Evolutionary conservation across 306 rosid genomes (phyloP).

Genomic region (Acacia confusa): DNA sequence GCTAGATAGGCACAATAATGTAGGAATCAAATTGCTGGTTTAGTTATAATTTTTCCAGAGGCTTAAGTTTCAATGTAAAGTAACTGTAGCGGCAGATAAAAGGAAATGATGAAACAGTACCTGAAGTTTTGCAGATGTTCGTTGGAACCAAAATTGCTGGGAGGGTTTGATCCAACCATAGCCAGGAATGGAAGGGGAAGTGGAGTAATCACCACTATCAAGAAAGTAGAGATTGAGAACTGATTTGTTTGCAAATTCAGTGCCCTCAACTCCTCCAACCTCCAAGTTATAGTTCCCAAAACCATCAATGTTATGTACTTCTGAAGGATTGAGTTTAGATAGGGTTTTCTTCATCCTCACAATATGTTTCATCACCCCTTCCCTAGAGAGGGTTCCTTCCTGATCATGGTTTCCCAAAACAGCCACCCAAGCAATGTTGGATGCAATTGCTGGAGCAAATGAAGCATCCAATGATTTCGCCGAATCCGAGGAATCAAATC

Average conservation of each 20-base stretch:
- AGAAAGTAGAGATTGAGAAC: constrained; percentile 81
- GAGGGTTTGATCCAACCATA: constrained; percentile 90
- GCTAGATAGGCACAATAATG: not conserved
- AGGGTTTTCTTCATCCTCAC: constrained; percentile 61
- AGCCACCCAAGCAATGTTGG: constrained; percentile 79
- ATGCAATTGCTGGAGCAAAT: constrained; percentile 71
- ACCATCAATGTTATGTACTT: constrained; percentile 53
- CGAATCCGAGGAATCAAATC: constrained; percentile 56
- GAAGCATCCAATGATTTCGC: constrained; percentile 68
- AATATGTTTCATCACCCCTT: constrained; percentile 77
- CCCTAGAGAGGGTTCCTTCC: constrained; percentile 78
- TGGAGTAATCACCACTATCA: constrained; percentile 87
- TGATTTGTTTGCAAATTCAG: constrained; percentile 69
- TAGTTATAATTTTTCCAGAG: not conserved
- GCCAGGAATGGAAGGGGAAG: constrained; percentile 57
- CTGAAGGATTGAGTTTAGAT: constrained; percentile 64
- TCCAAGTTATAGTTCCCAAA: constrained; percentile 80
- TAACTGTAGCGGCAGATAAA: not conserved
- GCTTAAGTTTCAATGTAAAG: not conserved
- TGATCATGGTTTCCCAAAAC: constrained; percentile 92
- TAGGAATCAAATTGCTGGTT: not conserved
- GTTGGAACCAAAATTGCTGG: constrained; percentile 78
- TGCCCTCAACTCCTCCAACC: constrained; percentile 65
- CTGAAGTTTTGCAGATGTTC: constrained; percentile 61
- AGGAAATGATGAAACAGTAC: constrained; percentile 37